Conservation (phyloP, 2,329 filamentous ascomycete genomes). For the Teratosphaeria pseudoeucalypti region DNA sequence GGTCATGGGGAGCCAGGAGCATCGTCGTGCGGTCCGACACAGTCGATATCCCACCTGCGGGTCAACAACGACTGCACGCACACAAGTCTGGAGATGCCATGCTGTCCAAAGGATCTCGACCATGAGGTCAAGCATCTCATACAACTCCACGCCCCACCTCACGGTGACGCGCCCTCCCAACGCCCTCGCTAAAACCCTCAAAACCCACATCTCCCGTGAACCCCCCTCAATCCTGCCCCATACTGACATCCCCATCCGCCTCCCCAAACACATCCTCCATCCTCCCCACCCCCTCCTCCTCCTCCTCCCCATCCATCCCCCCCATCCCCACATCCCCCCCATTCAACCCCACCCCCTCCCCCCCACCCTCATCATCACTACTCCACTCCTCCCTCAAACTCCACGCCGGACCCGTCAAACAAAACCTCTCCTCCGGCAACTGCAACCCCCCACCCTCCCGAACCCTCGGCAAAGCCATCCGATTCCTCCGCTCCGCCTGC, state of each 20-base stretch:
- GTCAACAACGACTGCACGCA: no score
- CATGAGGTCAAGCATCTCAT: no score
- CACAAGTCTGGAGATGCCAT: no score
- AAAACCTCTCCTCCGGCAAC: constrained; percentile 53
- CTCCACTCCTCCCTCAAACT: constrained; percentile 49
- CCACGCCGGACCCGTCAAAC: constrained; percentile 48
- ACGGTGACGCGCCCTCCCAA: background rate
- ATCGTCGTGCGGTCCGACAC: no score
- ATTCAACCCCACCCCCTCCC: constrained; percentile 27
- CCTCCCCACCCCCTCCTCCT: constrained; percentile 25
- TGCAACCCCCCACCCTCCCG: constrained; percentile 45
- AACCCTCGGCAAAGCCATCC: constrained; percentile 44
- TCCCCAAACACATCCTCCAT: constrained; percentile 37
- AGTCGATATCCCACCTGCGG: no score
- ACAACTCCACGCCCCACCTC: no score
- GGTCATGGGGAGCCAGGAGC: no score
- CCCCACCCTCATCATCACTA: constrained; percentile 37
- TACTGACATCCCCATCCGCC: constrained; percentile 21
- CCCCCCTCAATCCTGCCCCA: constrained; percentile 8
- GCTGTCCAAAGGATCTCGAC: no score
- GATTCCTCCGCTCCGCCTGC: constrained; percentile 61
- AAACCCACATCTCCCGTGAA: background rate
- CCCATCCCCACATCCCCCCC: constrained; percentile 25
- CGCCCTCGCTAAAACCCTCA: background rate
- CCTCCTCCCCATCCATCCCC: constrained; percentile 34